Base-by-base conservation (phyloP, 2,329 filamentous ascomycete genomes). In the Septoria petroselini region DNA sequence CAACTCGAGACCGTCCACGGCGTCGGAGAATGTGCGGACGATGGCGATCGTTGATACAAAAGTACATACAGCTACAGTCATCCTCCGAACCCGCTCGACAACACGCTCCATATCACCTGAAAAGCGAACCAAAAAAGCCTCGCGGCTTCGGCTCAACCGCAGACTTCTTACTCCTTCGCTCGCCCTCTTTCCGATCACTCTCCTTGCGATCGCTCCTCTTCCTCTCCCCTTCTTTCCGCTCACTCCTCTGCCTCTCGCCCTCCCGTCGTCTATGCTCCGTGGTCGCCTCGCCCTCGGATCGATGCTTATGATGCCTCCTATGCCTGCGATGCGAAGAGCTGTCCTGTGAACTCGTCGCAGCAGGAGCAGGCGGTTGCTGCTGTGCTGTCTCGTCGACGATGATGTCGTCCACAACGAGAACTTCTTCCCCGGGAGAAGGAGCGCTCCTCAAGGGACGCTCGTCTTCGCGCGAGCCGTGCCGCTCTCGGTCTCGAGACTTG, bases 111-210 rank as follows among this genome's bases (percentile, higher is more conserved):
- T 27, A 38, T 47, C 25, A 47, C 21, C 43, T 21, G 19, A 55
- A 45, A 34, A 55, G 25, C 9, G 50, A 53, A 2, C 45, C 42
- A 19, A 55, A 55, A 39, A 55, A 55, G 1, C 41, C 34, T 34
- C 48, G 50, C 29, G 50, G 39, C 23, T 49, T 49, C 50, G 37
- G 34, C 53, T 53, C 49, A 30, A 45, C 17, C 37, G 41, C 27
- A 19, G 49, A 30, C 14, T 44, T 44, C 41, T 35, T 52, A 19
- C 49, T 55, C 18, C 45, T 49, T 30, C 49, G 35, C 21, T 51
- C 48, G 5, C 48, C 42, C 8, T 50, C 52, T 11, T 38, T 37
- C 23, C 47, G 29, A 12, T 50, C 51, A 15, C 38, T 33, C 30
- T 42, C 39, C 15, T 30, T 48, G 3, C 39, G 46, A 25, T 51